Base-by-base conservation (phyloP, 257 asterid genomes). In the Nicotiana noctiflora region DNA sequence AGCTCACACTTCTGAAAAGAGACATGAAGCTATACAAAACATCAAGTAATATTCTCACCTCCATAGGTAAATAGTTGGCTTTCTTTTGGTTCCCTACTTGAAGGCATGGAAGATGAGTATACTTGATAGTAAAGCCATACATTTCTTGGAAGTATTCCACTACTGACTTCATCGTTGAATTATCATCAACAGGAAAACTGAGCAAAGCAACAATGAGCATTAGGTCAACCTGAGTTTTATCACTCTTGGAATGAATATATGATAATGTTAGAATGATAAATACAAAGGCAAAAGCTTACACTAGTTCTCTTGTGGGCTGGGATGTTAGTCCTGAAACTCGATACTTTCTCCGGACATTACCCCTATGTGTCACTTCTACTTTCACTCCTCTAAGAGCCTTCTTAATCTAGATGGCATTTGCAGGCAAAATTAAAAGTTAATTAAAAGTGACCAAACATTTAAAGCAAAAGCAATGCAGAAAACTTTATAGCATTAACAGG, bases 41-140 rank as follows among this genome's bases (percentile, higher is more conserved):
- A 21, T 74, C 25, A 1, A 25, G 0, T 14, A 74, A 23, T 74
- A 49, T 60, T 79, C 83, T 37, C 25, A 94, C 99, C 99, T 96
- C 99, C 99, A 96, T 94, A 5, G 99, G 99, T 68, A 96, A 88
- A 87, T 96, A 96, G 88, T 91, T 96, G 49, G 98, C 98, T 89
- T 96, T 96, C 94, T 93, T 96, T 86, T 96, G 99, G 87, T 94
- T 96, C 84, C 99, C 99, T n/a, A 96, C 99, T 96, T 96, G 99
- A 62, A 96, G 98, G 87, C 99, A 96, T 81, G 99, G 99, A 78
- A 96, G 96, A 88, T 96, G 98, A 59, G 97, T 86, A 53, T 96
- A 85, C 90, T 92, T 97, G 84, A 96, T 96, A 2, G 94, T 89
- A 89, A 94, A 96, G 64, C 86, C 99, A 81, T 96, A 94, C 95